Conservation (phyloP, 225 moss, liverwort and hornwort species). For the Anthoceros angustus region DNA sequence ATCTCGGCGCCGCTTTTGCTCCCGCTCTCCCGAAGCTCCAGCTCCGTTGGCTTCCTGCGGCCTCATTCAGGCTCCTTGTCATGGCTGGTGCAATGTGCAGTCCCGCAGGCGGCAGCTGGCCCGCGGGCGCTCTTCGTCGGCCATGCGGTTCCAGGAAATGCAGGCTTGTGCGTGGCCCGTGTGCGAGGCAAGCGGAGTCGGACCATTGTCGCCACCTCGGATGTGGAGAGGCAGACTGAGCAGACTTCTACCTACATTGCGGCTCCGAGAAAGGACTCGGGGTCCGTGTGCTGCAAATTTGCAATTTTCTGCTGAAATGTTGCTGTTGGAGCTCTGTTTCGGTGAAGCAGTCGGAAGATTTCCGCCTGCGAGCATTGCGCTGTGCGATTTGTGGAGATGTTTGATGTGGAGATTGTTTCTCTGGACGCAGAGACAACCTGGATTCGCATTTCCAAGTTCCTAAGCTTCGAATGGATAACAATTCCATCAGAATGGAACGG, state of each 20-base stretch:
- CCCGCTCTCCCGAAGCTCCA: too few species aligned
- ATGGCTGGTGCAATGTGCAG: not conserved
- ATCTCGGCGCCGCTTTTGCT: too few species aligned
- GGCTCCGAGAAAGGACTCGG: not conserved
- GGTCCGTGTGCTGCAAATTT: not conserved
- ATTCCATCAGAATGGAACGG: slow-evolving; percentile 33
- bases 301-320: not conserved
- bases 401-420: not conserved
- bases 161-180: not conserved
- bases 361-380: too few species aligned
- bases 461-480: not conserved
- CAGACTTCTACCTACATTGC: not conserved
- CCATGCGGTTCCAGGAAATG: not conserved
- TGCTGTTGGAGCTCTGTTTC: too few species aligned
- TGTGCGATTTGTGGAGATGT: not conserved
- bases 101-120: not conserved
- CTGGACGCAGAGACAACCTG: not conserved
- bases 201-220: not conserved
- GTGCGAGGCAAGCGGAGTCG: slow-evolving; percentile 1
- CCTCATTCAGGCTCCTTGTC: not conserved
- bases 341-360: too few species aligned
- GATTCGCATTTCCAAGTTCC: not conserved
- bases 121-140: not conserved
- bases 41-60: too few species aligned
- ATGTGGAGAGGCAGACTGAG: not conserved